A percentile compares a stretch with the other conserved stretches of the same genome.
Evolutionary conservation across 148 eudicot species (phyloP).

Genomic region (Vaccinium macrocarpon): DNA sequence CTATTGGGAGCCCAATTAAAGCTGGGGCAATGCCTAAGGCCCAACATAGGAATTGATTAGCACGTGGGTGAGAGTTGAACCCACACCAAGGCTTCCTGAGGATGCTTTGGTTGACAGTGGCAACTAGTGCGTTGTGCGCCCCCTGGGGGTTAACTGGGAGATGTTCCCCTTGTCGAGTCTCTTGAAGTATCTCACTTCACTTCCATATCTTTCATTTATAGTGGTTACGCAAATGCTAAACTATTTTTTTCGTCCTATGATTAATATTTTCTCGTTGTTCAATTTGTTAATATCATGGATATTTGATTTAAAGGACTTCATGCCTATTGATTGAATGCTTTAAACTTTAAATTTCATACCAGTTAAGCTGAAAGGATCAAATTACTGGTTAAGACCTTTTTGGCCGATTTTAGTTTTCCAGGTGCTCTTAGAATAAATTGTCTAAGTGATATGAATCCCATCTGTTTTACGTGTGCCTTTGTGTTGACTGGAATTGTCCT

Average conservation of each 20-base stretch:
- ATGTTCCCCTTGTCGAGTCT: too few relatives aligned
- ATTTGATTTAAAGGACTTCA: background rate
- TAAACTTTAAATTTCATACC: background rate
- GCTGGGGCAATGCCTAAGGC: background rate
- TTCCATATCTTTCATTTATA: background rate
- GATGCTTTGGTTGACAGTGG: too few relatives aligned
- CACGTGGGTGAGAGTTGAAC: background rate
- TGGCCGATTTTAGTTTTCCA: background rate
- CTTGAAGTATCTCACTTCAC: too few relatives aligned
- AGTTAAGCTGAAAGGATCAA: background rate
- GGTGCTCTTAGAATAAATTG: background rate
- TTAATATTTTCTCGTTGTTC: background rate
- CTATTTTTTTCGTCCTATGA: background rate
- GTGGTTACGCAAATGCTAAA: background rate
- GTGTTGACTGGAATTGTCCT: conserved; percentile 2
- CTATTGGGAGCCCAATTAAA: background rate
- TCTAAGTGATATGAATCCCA: background rate
- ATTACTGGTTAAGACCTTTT: background rate
- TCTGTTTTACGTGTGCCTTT: background rate
- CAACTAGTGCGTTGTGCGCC: too few relatives aligned
- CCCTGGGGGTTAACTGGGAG: too few relatives aligned
- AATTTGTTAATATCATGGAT: background rate
- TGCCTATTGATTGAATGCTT: background rate
- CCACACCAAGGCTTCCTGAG: background rate
- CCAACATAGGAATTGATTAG: background rate